Percentiles rank a stretch among this genome's conserved stretches.
phyloP scores from a whole-genome alignment of 176 grass and related monocot genomes.

The Oropetium thomaeum region DNA sequence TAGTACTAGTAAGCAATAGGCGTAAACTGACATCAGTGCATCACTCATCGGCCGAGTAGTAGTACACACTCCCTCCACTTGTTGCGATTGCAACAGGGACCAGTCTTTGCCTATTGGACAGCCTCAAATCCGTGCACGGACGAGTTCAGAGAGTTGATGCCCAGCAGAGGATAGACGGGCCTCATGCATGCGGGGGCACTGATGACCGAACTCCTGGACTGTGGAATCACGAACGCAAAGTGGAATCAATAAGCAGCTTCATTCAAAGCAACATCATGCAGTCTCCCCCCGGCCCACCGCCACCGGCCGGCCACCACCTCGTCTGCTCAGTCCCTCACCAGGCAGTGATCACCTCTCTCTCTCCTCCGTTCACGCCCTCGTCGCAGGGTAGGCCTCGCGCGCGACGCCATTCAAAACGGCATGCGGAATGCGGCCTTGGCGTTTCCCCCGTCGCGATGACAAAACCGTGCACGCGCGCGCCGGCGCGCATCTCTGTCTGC shows the following conservation, averaged over 20 bases:
- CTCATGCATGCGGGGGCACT: not conserved
- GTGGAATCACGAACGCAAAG: not conserved
- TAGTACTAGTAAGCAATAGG: not conserved
- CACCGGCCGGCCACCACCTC: no score
- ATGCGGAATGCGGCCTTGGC: not conserved
- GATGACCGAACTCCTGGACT: not conserved
- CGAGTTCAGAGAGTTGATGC: constrained; percentile 14
- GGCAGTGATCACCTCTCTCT: no score
- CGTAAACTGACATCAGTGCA: not conserved
- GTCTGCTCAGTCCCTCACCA: not conserved
- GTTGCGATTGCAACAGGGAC: not conserved
- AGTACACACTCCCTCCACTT: not conserved
- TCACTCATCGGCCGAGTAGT: not conserved
- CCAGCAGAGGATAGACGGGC: not conserved
- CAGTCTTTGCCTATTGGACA: not conserved
- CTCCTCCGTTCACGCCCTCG: no score
- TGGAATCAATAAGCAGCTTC: constrained; percentile 43
- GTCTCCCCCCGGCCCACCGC: no score
- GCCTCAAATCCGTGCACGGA: not conserved
- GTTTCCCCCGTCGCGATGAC: not conserved
- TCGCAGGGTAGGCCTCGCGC: no score
- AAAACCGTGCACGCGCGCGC: not conserved
- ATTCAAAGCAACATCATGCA: constrained; percentile 38
- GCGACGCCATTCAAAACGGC: constrained; percentile 5
- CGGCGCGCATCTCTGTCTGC: not conserved